Percentiles rank a stretch among this genome's conserved stretches.
Conservation (phyloP, 2,329 filamentous ascomycete species). For the Fusarium sp. region DNA sequence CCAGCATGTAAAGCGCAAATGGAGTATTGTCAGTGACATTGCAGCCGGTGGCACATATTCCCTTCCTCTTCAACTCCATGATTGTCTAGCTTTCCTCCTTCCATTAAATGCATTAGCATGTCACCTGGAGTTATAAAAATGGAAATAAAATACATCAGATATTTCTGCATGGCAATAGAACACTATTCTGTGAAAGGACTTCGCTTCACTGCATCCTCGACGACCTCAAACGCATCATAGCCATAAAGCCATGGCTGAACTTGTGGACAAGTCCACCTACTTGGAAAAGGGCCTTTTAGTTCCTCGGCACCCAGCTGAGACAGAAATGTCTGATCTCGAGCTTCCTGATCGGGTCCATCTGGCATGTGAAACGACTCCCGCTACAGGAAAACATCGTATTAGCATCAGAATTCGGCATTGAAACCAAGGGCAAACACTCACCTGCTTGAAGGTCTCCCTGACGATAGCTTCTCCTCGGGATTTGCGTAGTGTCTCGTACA, state of each 20-base stretch:
- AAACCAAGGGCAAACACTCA: neutral
- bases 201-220: neutral
- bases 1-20: no score
- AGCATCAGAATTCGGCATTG: no score
- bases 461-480: slow-evolving; percentile 66
- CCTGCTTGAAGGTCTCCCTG: slow-evolving; percentile 69
- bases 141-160: no score
- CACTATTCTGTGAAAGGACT: neutral
- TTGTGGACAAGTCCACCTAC: neutral
- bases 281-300: neutral
- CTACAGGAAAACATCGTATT: slow-evolving; percentile 44
- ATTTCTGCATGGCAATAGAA: rapidly evolving
- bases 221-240: neutral
- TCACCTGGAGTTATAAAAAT: no score
- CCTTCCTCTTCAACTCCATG: no score
- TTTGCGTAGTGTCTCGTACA: slow-evolving; percentile 63
- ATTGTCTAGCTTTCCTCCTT: no score
- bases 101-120: no score
- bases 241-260: slow-evolving; percentile 2
- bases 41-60: no score
- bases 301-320: neutral
- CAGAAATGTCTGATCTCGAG: neutral
- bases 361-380: slow-evolving; percentile 64
- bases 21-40: no score
- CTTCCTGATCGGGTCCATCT: slow-evolving; percentile 2